These are phyloP conservation scores for Tylopilus plumbeoviolaceoides DNA, from an alignment of 768 basidiomycete species.

Conservation along the genomic window DNA sequence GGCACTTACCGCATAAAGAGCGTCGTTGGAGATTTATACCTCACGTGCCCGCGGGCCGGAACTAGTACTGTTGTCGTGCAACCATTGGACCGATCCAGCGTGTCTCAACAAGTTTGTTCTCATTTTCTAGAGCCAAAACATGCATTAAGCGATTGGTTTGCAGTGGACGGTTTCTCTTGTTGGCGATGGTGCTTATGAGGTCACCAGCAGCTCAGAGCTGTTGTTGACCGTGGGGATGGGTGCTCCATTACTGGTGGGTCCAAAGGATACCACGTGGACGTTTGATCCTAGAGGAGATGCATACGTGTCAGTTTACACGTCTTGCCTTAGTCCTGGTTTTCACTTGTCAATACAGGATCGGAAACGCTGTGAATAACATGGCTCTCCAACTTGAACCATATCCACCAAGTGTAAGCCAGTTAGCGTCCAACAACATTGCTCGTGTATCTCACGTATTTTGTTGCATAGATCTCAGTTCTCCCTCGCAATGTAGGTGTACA, in stretches of 20 bases:
- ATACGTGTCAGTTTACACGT: not conserved
- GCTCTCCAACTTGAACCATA: not conserved
- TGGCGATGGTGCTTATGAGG: not conserved
- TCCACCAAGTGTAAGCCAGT: not conserved
- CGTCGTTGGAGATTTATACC: not conserved
- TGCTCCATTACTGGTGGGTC: not conserved
- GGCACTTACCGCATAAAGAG: not conserved
- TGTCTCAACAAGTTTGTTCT: not conserved
- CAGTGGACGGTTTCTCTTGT: not conserved
- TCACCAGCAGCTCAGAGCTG: not conserved
- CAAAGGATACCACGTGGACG: not conserved
- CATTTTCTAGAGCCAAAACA: not conserved
- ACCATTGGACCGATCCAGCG: not conserved
- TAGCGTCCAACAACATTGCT: not conserved
- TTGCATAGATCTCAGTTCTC: not conserved
- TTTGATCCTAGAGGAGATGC: not conserved
- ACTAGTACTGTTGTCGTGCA: not conserved
- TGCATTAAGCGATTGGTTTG: not conserved
- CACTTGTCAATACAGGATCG: not conserved
- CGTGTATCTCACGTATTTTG: not conserved
- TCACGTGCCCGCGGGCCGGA: not conserved
- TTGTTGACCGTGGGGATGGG: not conserved
- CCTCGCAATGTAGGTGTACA: constrained; percentile 3
- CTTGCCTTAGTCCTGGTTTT: not conserved
- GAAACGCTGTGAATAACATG: constrained; percentile 2